Evolutionary conservation across 2,329 filamentous ascomycete species (phyloP).

Genomic region (Colletotrichum sp.): DNA sequence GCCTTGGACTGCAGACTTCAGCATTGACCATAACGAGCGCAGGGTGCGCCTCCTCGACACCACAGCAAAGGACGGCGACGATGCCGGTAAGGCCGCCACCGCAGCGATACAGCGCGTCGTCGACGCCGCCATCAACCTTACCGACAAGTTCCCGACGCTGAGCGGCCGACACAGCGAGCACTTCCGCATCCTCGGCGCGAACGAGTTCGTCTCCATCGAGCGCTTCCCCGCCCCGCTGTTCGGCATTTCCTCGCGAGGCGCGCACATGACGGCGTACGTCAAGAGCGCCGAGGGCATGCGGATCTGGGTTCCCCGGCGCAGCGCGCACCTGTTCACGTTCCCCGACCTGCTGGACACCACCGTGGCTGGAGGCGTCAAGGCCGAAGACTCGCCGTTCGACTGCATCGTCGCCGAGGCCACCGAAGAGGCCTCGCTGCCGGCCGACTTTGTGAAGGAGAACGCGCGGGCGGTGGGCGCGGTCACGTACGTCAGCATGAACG

Average conservation of each 20-base stretch:
- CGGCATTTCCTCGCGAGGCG: constrained; percentile 70
- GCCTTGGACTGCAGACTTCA: constrained; percentile 49
- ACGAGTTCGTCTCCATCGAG: constrained; percentile 55
- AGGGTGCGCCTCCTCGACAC: constrained; percentile 36
- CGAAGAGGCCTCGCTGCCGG: constrained; percentile 67
- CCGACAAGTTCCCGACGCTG: constrained; percentile 40
- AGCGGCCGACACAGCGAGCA: constrained; percentile 46
- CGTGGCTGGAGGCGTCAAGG: constrained; percentile 78
- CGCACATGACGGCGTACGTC: constrained; percentile 69
- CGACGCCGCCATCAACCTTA: constrained; percentile 37
- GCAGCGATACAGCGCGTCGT: constrained; percentile 44
- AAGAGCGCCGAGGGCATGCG: constrained; percentile 50
- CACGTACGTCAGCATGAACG: constrained; percentile 28
- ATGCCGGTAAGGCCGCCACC: constrained; percentile 36
- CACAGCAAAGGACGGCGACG: constrained; percentile 22
- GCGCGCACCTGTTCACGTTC: constrained; percentile 72
- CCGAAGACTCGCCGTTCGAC: constrained; percentile 68
- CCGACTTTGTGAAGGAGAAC: constrained; percentile 27
- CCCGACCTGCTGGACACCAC: constrained; percentile 79
- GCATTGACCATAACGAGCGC: constrained; percentile 34
- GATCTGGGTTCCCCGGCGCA: constrained; percentile 76
- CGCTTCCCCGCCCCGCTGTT: constrained; percentile 68
- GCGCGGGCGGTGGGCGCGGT: constrained; percentile 35
- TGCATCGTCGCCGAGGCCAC: constrained; percentile 73
- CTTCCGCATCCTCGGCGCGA: constrained; percentile 44